Evolutionary conservation across 2,329 filamentous ascomycete genomes (phyloP).

Genomic region (Sclerotinia trifoliorum): DNA sequence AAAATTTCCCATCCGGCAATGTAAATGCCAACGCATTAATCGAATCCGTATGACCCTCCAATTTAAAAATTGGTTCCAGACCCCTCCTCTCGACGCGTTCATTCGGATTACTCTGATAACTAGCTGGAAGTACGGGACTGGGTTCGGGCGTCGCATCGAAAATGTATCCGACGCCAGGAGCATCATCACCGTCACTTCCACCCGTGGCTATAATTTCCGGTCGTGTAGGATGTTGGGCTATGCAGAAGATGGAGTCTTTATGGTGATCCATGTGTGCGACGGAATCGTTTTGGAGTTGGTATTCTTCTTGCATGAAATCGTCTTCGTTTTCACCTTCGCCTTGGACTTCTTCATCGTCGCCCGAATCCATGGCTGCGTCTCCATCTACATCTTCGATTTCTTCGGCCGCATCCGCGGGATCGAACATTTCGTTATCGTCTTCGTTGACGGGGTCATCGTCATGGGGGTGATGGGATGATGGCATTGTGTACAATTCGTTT

Average conservation of each 20-base stretch:
- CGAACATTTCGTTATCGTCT: slow-evolving; percentile 69
- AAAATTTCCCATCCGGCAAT: slow-evolving; percentile 75
- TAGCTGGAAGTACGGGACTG: slow-evolving; percentile 70
- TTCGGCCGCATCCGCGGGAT: slow-evolving; percentile 74
- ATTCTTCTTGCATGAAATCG: slow-evolving; percentile 65
- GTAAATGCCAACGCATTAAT: slow-evolving; percentile 87
- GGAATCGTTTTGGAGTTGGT: slow-evolving; percentile 87
- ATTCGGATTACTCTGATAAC: slow-evolving; percentile 67
- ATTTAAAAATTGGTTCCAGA: slow-evolving; percentile 64
- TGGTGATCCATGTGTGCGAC: slow-evolving; percentile 88
- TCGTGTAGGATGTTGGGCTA: slow-evolving; percentile 84
- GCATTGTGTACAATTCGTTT: slow-evolving; percentile 26
- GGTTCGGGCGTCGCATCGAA: slow-evolving; percentile 69
- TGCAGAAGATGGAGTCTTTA: slow-evolving; percentile 89
- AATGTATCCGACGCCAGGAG: slow-evolving; percentile 74
- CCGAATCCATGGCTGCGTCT: slow-evolving; percentile 79
- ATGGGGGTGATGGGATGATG: slow-evolving; percentile 29
- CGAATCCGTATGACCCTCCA: slow-evolving; percentile 90
- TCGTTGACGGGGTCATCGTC: slow-evolving; percentile 32
- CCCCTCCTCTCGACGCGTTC: slow-evolving; percentile 57
- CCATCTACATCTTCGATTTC: slow-evolving; percentile 62
- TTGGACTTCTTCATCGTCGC: slow-evolving; percentile 54
- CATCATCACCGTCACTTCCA: slow-evolving; percentile 65
- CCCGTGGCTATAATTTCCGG: slow-evolving; percentile 82
- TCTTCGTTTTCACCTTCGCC: slow-evolving; percentile 53